phyloP scores from a whole-genome alignment of 2,329 filamentous ascomycete genomes.

The Arthrobotrys conoides region DNA sequence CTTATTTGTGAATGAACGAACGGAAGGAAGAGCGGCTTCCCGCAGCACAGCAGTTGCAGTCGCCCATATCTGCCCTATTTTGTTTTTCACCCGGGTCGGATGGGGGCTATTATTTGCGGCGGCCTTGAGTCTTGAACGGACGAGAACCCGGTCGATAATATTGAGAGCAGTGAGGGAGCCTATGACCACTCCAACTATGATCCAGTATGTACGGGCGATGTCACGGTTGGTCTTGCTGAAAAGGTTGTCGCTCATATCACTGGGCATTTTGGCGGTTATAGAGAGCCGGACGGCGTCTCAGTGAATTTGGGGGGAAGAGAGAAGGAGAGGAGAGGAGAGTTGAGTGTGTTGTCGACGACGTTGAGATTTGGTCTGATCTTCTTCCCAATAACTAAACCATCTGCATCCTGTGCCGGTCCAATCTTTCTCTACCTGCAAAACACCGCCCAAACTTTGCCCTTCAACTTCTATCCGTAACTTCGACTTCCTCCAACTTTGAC shows the following conservation, averaged over 20 bases:
- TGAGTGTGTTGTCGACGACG: constrained; percentile 36
- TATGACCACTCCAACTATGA: constrained; percentile 54
- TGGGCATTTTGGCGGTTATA: constrained; percentile 53
- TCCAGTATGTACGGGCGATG: constrained; percentile 53
- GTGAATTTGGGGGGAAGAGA: not conserved
- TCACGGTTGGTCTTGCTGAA: constrained; percentile 54
- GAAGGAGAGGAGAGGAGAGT: constrained; percentile 6
- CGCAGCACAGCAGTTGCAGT: constrained; percentile 73
- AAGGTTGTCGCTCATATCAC: constrained; percentile 53
- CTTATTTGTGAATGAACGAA: constrained; percentile 69
- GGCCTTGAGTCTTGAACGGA: constrained; percentile 39
- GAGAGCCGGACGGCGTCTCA: constrained; percentile 3
- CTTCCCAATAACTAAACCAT: constrained; percentile 14
- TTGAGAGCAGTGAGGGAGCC: constrained; percentile 50
- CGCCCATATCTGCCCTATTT: constrained; percentile 72
- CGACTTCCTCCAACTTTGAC: not conserved
- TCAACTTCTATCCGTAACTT: not conserved
- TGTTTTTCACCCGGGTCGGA: constrained; percentile 71
- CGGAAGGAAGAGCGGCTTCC: constrained; percentile 73
- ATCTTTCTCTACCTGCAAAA: not conserved
- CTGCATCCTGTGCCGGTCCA: not conserved
- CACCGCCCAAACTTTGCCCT: not conserved
- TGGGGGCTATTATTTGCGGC: constrained; percentile 62
- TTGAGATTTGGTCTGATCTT: constrained; percentile 33
- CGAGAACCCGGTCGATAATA: constrained; percentile 48